Evolutionary conservation across 306 rosid genomes (phyloP), one percentile per base, ranked within the genome.

Genomic region (Trifolium pratense): DNA sequence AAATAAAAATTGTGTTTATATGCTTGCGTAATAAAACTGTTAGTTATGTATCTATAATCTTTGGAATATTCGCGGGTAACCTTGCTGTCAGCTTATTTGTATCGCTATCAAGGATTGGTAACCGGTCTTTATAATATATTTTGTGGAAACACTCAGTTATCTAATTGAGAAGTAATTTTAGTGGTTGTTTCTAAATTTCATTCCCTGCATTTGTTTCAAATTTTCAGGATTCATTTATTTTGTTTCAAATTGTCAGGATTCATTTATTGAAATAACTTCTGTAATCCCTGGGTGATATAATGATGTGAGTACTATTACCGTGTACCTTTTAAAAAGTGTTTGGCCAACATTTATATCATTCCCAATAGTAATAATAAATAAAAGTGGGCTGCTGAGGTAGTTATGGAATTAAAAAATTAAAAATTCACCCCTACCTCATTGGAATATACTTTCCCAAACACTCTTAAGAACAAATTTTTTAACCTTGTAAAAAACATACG

Each of bases 351-450:
- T 8, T 17, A 51, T 51, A 51, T 8, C 57, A 51, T 51, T 18
- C 26, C 23, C 58, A 51, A 51, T 9, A 17, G 58, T 51, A 51
- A 51, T 51, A 51, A 51, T 51, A 51, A 51, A 17, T 17, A 51
- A 51, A 51, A 51, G 55, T 18, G 58, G 58, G 58, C 9, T 10
- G 57, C 17, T 51, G 57, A 51, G 61, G n/a, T 21, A 11, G 61
- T 55, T 55, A 23, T 11, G 31, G 25, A 23, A 6, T 48, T 21
- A 1, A 23, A 56, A 21, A 23, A 10, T 11, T 10, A 55, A 55
- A 55, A 55, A 1, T 56, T 56, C 34, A 21, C 11, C 4, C 34
- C 34, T 10, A 29, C 32, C 62, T 12, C 34, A 56, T 12, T 56
- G 34, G 16, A 56, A 23, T 56, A 23, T 56, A 56, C n/a, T 21